A percentile compares a stretch with the other conserved stretches of the same genome.
Conservation (phyloP, 2,329 filamentous ascomycete species). For the Calonectria fujianensis region DNA sequence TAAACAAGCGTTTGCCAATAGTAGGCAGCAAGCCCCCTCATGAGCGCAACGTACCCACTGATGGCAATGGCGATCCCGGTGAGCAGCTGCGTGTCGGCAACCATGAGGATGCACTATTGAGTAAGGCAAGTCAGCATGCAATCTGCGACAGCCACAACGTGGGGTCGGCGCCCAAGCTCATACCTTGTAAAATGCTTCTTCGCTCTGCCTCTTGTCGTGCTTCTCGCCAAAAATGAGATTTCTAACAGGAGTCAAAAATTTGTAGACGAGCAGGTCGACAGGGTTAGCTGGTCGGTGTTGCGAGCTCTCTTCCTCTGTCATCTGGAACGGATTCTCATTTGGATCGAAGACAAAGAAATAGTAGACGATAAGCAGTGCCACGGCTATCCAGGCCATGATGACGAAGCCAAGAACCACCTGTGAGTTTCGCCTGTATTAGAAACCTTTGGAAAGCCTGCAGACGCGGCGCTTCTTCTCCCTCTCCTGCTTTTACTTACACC, state of each 20-base stretch:
- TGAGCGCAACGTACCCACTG: conserved; percentile 4
- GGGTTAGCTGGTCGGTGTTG: background rate
- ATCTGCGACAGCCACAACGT: too few species aligned
- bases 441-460: background rate
- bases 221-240: background rate
- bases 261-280: conserved; percentile 1
- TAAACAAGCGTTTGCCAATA: conserved; percentile 24
- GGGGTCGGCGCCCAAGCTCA: background rate
- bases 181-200: conserved; percentile 19
- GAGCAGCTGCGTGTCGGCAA: conserved; percentile 24
- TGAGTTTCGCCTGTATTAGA: conserved; percentile 1
- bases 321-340: background rate
- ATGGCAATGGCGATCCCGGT: conserved; percentile 28
- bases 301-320: background rate
- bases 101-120: conserved; percentile 18
- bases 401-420: conserved; percentile 23
- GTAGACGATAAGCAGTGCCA: conserved; percentile 2
- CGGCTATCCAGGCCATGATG: conserved; percentile 17
- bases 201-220: conserved; percentile 3
- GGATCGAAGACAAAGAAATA: conserved; percentile 22
- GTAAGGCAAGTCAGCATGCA: background rate
- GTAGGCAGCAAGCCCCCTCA: background rate
- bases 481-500: conserved; percentile 2
- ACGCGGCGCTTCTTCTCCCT: background rate
- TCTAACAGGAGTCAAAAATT: background rate